Evolutionary conservation across 108 stramenopile genomes (phyloP).

Genomic region (Nannochloropsis salina): DNA sequence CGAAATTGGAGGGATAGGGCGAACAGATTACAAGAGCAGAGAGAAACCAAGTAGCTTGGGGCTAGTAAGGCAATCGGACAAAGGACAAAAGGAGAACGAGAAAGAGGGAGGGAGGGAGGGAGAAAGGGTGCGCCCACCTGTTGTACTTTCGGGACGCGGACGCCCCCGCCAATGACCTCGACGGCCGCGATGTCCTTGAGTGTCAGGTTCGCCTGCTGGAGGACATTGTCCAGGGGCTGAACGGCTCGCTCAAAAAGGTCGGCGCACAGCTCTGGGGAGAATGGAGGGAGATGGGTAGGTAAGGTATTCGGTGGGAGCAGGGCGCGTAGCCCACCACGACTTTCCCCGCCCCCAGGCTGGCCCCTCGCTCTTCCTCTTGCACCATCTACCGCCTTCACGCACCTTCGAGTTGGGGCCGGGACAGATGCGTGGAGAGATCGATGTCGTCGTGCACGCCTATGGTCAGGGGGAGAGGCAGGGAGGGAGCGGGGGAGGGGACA

Average conservation of each 20-base stretch:
- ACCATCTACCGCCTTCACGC: slow-evolving; percentile 29
- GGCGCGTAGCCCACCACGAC: not conserved
- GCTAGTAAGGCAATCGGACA: no score
- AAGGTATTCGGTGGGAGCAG: not conserved
- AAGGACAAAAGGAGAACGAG: not conserved
- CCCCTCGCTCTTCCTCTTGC: not conserved
- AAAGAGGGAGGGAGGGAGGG: not conserved
- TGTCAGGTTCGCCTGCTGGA: slow-evolving; percentile 65
- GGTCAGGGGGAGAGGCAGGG: not conserved
- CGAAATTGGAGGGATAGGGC: not conserved
- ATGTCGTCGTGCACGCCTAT: slow-evolving; percentile 59
- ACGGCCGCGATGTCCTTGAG: slow-evolving; percentile 79
- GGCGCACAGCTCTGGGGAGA: not conserved
- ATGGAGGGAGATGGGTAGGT: not conserved
- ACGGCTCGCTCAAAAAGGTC: not conserved
- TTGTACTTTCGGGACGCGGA: slow-evolving; percentile 57
- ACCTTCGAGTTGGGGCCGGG: slow-evolving; percentile 78
- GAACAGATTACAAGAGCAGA: no score
- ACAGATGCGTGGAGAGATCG: slow-evolving; percentile 70
- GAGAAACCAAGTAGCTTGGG: no score
- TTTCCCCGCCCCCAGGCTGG: not conserved
- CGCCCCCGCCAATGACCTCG: slow-evolving; percentile 96
- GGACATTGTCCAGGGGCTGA: not conserved
- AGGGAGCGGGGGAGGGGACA: not conserved
- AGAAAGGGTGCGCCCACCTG: not conserved